A percentile compares a stretch with the other conserved stretches of the same genome.
Conservation (phyloP, 164 flowering plant genomes). For the Vitis amurensis region DNA sequence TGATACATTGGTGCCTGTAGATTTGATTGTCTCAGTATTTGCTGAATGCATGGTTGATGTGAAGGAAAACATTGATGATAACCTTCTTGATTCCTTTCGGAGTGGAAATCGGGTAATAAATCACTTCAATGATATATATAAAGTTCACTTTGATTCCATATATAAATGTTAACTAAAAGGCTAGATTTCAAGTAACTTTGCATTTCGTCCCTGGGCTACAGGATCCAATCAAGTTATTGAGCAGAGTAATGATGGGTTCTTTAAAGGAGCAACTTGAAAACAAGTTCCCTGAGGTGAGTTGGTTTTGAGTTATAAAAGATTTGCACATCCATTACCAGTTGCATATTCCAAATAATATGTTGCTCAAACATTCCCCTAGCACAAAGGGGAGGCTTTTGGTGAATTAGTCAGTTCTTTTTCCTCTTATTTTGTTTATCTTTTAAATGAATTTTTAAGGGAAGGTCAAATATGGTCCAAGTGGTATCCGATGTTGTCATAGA, state of each 20-base stretch:
- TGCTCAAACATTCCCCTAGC: neutral
- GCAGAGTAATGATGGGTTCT: slow-evolving; percentile 40
- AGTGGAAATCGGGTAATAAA: slow-evolving; percentile 49
- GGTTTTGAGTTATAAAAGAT: neutral
- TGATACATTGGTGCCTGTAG: slow-evolving; percentile 28
- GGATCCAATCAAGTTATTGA: slow-evolving; percentile 43
- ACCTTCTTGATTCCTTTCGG: slow-evolving; percentile 43
- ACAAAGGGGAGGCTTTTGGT: too few species aligned
- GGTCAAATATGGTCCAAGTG: neutral
- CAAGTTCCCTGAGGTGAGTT: slow-evolving; percentile 53
- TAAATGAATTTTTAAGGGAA: neutral
- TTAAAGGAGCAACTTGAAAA: slow-evolving; percentile 41
- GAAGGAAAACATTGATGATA: slow-evolving; percentile 72
- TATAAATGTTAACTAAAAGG: neutral
- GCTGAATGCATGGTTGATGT: slow-evolving; percentile 49
- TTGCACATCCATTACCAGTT: neutral
- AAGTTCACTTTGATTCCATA: neutral
- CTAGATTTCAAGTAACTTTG: neutral
- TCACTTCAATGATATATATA: neutral
- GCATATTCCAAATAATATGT: neutral
- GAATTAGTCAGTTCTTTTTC: too few species aligned
- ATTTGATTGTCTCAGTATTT: slow-evolving; percentile 43
- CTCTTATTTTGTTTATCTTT: too few species aligned
- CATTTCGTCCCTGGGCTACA: slow-evolving; percentile 17
- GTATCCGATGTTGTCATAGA: too few species aligned